These are phyloP conservation scores for Populus euphratica DNA, from an alignment of 345 rosid genomes.

Conservation along the genomic window DNA sequence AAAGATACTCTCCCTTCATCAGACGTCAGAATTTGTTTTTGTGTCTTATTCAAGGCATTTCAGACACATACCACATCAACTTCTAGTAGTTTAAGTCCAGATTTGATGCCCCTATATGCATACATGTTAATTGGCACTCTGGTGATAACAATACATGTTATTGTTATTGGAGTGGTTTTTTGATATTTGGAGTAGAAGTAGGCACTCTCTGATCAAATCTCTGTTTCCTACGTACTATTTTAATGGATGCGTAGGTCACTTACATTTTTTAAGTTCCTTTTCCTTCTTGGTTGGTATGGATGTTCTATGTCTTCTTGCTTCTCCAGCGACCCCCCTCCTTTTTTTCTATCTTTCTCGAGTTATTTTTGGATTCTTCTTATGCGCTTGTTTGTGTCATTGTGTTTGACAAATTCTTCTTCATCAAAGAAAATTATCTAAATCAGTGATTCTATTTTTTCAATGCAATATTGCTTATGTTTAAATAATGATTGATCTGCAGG, in stretches of 20 bases:
- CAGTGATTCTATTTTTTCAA: too few relatives aligned
- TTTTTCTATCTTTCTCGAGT: neutral
- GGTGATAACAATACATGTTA: too few relatives aligned
- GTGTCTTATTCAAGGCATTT: neutral
- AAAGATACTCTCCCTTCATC: too few relatives aligned
- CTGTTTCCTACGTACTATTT: neutral
- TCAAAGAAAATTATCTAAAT: too few relatives aligned
- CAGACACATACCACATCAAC: neutral
- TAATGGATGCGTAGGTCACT: neutral
- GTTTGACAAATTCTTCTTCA: neutral
- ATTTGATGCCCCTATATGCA: neutral
- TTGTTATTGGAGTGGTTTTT: neutral
- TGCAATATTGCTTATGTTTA: too few relatives aligned
- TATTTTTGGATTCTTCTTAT: neutral
- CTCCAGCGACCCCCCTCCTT: too few relatives aligned
- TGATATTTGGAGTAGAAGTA: constrained; percentile 2
- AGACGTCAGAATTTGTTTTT: neutral
- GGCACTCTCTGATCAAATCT: neutral
- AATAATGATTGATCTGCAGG: constrained; percentile 37
- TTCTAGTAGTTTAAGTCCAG: neutral
- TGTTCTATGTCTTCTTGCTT: neutral
- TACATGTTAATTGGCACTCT: too few relatives aligned
- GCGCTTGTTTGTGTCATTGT: neutral
- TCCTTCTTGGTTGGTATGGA: neutral
- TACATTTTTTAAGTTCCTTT: too few relatives aligned